A percentile compares a stretch with the other conserved stretches of the same genome.
Conservation (phyloP, 2,329 filamentous ascomycete species). For the Calonectria ilicicola region DNA sequence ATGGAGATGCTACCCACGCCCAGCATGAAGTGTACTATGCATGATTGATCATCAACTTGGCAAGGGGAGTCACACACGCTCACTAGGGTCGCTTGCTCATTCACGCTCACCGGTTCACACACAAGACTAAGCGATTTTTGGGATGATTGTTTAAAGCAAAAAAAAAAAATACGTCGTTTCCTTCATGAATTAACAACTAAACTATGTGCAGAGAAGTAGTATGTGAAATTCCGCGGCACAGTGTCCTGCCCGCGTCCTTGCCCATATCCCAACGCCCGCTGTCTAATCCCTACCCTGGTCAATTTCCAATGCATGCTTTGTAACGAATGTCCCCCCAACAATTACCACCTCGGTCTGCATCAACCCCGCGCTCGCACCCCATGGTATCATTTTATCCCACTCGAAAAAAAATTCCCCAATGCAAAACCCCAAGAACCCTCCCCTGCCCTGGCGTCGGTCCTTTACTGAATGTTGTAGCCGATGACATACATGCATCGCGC, state of each 20-base stretch:
- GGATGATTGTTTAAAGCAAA: background rate
- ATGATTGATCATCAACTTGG: background rate
- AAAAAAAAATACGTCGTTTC: no score
- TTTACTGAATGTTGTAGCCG: slow-evolving; percentile 33
- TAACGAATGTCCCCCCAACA: background rate
- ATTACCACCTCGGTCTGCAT: background rate
- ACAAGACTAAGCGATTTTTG: no score
- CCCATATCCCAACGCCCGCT: slow-evolving; percentile 2
- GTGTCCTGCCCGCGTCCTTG: background rate
- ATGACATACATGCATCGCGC: slow-evolving; percentile 53
- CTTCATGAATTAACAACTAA: background rate
- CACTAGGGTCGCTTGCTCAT: no score
- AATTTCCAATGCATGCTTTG: background rate
- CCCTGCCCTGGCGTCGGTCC: background rate
- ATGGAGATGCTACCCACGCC: background rate
- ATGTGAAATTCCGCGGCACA: background rate
- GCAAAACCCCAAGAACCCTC: background rate
- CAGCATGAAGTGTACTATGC: slow-evolving; percentile 5
- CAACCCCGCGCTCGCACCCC: background rate
- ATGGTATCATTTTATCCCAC: slow-evolving; percentile 11
- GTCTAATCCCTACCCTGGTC: background rate
- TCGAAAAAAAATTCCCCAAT: background rate
- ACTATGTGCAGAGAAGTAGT: background rate
- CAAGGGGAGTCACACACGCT: background rate
- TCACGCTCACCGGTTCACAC: no score